Conservation (phyloP, 2,329 filamentous ascomycete genomes). For the Diaporthe humulicola region DNA sequence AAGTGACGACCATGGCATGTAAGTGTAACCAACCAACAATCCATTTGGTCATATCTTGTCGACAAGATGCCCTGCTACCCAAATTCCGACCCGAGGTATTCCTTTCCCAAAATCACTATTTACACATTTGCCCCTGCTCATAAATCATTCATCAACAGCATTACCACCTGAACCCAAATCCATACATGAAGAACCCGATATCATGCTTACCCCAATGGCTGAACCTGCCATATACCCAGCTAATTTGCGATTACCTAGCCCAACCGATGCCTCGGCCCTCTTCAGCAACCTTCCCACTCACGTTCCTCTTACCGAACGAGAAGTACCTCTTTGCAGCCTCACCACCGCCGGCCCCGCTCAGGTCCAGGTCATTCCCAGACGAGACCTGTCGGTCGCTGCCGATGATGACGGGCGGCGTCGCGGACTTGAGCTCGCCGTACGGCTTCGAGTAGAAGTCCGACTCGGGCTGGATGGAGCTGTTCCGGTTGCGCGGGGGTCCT, state of each 20-base stretch:
- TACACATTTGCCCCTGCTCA: slow-evolving; percentile 11
- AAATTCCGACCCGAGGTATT: slow-evolving; percentile 11
- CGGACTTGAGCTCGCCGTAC: slow-evolving; percentile 70
- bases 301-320: slow-evolving; percentile 66
- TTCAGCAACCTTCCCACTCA: slow-evolving; percentile 81
- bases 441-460: slow-evolving; percentile 65
- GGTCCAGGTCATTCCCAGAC: slow-evolving; percentile 68
- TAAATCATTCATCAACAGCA: slow-evolving; percentile 16
- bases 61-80: slow-evolving; percentile 14
- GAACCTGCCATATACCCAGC: neutral
- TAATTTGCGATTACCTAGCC: neutral
- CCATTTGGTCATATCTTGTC: neutral
- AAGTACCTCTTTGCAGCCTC: slow-evolving; percentile 42
- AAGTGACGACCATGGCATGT: neutral
- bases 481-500: slow-evolving; percentile 47
- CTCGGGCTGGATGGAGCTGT: slow-evolving; percentile 65
- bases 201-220: neutral
- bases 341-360: slow-evolving; percentile 42
- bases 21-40: neutral
- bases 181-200: neutral
- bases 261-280: slow-evolving; percentile 64
- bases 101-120: slow-evolving; percentile 25
- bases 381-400: slow-evolving; percentile 67
- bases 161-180: neutral
- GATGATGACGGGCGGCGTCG: slow-evolving; percentile 67